Evolutionary conservation across 108 stramenopile genomes (phyloP), one percentile per base, ranked within the genome.

Genomic region (Stephanodiscus minutulus): DNA sequence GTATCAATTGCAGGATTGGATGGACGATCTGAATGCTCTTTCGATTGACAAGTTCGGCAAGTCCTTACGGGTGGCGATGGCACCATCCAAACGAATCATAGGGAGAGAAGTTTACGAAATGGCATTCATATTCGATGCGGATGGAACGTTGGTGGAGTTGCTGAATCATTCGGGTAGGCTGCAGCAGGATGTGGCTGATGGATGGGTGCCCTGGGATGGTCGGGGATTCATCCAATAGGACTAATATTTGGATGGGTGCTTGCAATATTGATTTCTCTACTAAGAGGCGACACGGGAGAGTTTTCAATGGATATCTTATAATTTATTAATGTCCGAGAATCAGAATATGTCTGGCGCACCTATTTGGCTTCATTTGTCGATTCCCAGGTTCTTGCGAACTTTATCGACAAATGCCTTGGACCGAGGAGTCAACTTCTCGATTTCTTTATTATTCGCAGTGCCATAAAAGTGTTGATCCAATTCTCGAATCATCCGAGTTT

Each of bases 41-140:
- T 91, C 90, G 31, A 66, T 86, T 24, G 37, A 69, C 0, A 76
- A 58, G 29, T 95, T 91, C 76, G 86, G 86, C n/a, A 88, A 82
- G 69, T 66, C 83, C 1, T 53, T 95, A 35, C 77, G 91, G 17
- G 76, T 95, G 15, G 94, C 94, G 3, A 52, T 91, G 28, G 36
- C 65, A 17, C 90, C 91, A 1, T 64, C 66, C 15, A 86, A 92
- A 65, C 81, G 88, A 39, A 81, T 92, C 46, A 83, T 92, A 66
- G 94, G 91, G 55, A 66, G 73, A 12, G 68, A 76, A 48, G 85
- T 91, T 3, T 95, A 86, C 64, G 89, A 92, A 76, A 82, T 88
- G 66, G 90, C 90, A 56, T 95, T 95, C 77, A 52, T 95, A 39
- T 91, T 84, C 64, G 94, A 95, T 81, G 88, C 91, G 12, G 94